A percentile compares a stretch with the other conserved stretches of the same genome.
Evolutionary conservation across 23 red algal species (phyloP).

Genomic region (Gracilaria gracilis): DNA sequence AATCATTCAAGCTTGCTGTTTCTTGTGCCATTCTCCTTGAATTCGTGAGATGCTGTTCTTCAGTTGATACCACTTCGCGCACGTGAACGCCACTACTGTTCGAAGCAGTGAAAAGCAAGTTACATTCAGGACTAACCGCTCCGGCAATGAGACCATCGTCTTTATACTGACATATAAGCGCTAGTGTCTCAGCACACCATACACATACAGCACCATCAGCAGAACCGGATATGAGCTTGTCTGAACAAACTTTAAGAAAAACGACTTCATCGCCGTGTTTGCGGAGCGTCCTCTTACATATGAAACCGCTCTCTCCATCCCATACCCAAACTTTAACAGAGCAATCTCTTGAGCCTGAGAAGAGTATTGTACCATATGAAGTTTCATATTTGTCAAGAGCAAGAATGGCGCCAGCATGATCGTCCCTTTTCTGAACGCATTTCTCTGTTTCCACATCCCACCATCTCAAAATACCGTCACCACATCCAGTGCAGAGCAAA

Average conservation of each 20-base stretch:
- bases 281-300: slow-evolving; percentile 77
- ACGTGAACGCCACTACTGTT: slow-evolving; percentile 39
- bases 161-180: slow-evolving; percentile 53
- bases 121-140: slow-evolving; percentile 52
- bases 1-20: not conserved
- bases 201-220: slow-evolving; percentile 77
- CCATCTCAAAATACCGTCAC: slow-evolving; percentile 77
- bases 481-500: slow-evolving; percentile 75
- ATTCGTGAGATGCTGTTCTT: slow-evolving; percentile 10
- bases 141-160: slow-evolving; percentile 65
- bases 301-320: slow-evolving; percentile 79
- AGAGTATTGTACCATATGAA: slow-evolving; percentile 67
- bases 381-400: slow-evolving; percentile 71
- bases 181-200: slow-evolving; percentile 66
- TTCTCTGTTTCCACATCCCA: slow-evolving; percentile 68
- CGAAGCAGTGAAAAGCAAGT: slow-evolving; percentile 72
- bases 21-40: slow-evolving; percentile 1
- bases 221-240: slow-evolving; percentile 78
- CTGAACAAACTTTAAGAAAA: slow-evolving; percentile 29
- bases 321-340: slow-evolving; percentile 87
- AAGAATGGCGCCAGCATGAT: slow-evolving; percentile 83
- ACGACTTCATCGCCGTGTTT: slow-evolving; percentile 77
- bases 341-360: slow-evolving; percentile 79
- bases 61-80: slow-evolving; percentile 57
- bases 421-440: slow-evolving; percentile 59